Conservation (phyloP, 768 basidiomycete species). For the Hemileccinum impolitum region DNA sequence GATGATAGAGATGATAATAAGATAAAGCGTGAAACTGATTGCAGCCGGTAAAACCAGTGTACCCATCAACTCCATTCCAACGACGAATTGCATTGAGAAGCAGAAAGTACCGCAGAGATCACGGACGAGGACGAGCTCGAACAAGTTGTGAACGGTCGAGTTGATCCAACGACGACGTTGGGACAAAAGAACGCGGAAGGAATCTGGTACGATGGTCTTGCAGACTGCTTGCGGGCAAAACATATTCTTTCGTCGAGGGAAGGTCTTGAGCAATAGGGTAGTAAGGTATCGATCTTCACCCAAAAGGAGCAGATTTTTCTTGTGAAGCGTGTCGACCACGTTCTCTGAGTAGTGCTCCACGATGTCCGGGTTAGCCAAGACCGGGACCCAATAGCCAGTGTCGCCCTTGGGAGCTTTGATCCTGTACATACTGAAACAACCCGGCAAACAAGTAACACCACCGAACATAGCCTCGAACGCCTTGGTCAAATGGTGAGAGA, state of each 20-base stretch:
- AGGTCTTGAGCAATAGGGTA: conserved; percentile 96
- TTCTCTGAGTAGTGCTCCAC: conserved; percentile 99
- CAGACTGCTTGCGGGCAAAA: conserved; percentile 99
- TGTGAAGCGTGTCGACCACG: conserved; percentile 98
- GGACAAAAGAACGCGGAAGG: conserved; percentile 88
- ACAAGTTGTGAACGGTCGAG: conserved; percentile 95
- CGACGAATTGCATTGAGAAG: conserved; percentile 99
- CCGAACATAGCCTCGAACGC: conserved; percentile 99
- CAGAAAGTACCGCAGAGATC: conserved; percentile 99
- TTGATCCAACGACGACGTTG: conserved; percentile 99
- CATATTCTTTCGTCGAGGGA: conserved; percentile 99
- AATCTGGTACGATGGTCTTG: conserved; percentile 98
- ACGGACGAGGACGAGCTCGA: conserved; percentile 90
- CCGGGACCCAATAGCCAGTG: conserved; percentile 96
- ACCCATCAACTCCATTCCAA: conserved; percentile 96
- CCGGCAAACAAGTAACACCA: conserved; percentile 98
- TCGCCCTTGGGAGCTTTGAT: conserved; percentile 99
- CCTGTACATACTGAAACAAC: conserved; percentile 99
- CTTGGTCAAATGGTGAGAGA: conserved; percentile 98
- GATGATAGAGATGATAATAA: conserved; percentile 84
- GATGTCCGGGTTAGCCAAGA: conserved; percentile 97
- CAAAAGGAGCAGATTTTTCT: conserved; percentile 95
- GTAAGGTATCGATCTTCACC: conserved; percentile 99
- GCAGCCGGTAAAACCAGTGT: conserved; percentile 96
- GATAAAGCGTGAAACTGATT: conserved; percentile 94